Evolutionary conservation across 179 eudicot genomes (phyloP).

Genomic region (Camellia oleifera): DNA sequence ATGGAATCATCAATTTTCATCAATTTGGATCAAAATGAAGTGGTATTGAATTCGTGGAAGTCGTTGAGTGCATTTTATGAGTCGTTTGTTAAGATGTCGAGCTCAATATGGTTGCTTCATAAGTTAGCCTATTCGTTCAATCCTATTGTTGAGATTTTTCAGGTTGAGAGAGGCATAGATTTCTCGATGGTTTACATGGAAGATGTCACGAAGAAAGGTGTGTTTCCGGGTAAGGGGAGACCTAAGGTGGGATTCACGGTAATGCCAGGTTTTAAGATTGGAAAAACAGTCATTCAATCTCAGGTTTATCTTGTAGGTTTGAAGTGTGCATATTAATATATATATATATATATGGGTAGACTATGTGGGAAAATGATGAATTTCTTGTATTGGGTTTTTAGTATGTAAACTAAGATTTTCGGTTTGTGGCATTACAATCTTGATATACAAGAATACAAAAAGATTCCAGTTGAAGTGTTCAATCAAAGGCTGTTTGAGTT

Average conservation of each 20-base stretch:
- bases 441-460: background rate
- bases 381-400: background rate
- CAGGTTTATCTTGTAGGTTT: slow-evolving; percentile 64
- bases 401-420: background rate
- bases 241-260: slow-evolving; percentile 86
- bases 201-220: slow-evolving; percentile 58
- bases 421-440: background rate
- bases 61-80: slow-evolving; percentile 74
- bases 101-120: slow-evolving; percentile 87
- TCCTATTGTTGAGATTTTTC: slow-evolving; percentile 72
- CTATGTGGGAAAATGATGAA: background rate
- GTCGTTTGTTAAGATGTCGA: slow-evolving; percentile 75
- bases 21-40: slow-evolving; percentile 56
- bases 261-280: slow-evolving; percentile 81
- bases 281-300: slow-evolving; percentile 71
- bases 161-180: slow-evolving; percentile 72
- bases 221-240: slow-evolving; percentile 36
- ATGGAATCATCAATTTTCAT: slow-evolving; percentile 82
- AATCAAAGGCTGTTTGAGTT: background rate
- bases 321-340: slow-evolving; percentile 25
- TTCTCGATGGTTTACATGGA: slow-evolving; percentile 95
- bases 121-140: slow-evolving; percentile 72
- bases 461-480: too few relatives aligned
- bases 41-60: slow-evolving; percentile 70
- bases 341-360: background rate